Conservation (phyloP, 225 moss, liverwort and hornwort genomes). For the Takakia lepidozioides region DNA sequence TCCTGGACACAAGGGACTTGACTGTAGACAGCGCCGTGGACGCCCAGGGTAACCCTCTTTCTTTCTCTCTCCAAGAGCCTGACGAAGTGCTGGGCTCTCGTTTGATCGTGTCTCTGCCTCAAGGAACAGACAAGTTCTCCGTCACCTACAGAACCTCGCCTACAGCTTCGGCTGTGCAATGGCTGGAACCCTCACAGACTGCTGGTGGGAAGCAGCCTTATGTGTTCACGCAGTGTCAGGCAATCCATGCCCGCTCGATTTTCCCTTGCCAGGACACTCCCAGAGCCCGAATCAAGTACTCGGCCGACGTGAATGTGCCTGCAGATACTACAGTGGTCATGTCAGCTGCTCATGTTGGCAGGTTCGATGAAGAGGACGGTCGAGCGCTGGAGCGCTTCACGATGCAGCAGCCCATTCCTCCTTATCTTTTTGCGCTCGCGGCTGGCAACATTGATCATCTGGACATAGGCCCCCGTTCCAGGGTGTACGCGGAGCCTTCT, state of each 20-base stretch:
- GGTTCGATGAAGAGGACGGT: constrained; percentile 4
- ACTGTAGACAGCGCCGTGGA: constrained; percentile 17
- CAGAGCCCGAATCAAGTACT: constrained; percentile 26
- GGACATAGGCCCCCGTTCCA: constrained; percentile 36
- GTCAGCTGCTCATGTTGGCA: constrained; percentile 39
- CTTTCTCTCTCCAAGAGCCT: constrained; percentile 17
- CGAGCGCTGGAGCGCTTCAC: constrained; percentile 26
- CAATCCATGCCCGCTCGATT: constrained; percentile 43
- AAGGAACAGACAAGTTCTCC: constrained; percentile 13
- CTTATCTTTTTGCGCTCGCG: constrained; percentile 44
- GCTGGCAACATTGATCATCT: constrained; percentile 33
- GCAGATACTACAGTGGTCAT: constrained; percentile 35
- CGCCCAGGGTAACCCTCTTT: constrained; percentile 2
- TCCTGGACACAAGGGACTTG: constrained; percentile 43
- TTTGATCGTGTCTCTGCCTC: constrained; percentile 17
- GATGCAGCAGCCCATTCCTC: constrained; percentile 47
- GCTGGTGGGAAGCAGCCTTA: constrained; percentile 38
- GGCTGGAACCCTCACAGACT: constrained; percentile 47
- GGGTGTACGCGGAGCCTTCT: constrained; percentile 43
- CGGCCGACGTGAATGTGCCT: constrained; percentile 38
- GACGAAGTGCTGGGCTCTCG: constrained; percentile 34
- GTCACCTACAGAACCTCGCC: constrained; percentile 29
- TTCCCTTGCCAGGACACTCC: constrained; percentile 58
- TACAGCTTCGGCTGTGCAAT: constrained; percentile 40
- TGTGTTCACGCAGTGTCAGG: constrained; percentile 50